These are phyloP conservation scores for Brasilioporus rufonigricans DNA, from an alignment of 768 basidiomycete genomes.

Conservation along the genomic window DNA sequence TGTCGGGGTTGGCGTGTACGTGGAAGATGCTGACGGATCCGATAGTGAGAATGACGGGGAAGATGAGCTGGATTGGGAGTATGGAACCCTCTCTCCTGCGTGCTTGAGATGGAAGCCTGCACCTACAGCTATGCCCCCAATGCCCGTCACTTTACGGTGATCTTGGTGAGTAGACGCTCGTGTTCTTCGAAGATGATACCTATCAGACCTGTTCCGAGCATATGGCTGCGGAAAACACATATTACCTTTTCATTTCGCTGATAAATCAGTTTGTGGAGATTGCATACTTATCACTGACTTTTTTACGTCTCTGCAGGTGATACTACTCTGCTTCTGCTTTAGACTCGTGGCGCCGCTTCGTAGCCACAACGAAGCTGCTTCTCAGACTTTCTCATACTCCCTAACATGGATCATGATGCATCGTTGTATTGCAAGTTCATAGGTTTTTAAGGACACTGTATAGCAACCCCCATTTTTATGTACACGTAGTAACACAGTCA, in stretches of 20 bases:
- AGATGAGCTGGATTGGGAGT: slow-evolving; percentile 55
- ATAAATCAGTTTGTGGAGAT: slow-evolving; percentile 4
- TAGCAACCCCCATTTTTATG: background rate
- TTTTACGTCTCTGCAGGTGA: slow-evolving; percentile 6
- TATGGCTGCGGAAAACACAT: slow-evolving; percentile 52
- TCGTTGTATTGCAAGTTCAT: slow-evolving; percentile 13
- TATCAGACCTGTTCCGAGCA: slow-evolving; percentile 80
- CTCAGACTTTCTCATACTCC: background rate
- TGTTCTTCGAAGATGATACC: slow-evolving; percentile 53
- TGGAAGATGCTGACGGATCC: slow-evolving; percentile 64
- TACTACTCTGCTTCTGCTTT: background rate
- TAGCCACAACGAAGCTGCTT: background rate
- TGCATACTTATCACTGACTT: slow-evolving; percentile 8
- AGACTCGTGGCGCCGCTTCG: background rate
- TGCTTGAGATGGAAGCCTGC: slow-evolving; percentile 48
- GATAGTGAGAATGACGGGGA: slow-evolving; percentile 28
- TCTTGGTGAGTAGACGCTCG: slow-evolving; percentile 21
- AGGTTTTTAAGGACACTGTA: background rate
- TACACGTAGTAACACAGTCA: slow-evolving; percentile 8
- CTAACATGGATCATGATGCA: slow-evolving; percentile 14
- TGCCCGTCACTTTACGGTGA: slow-evolving; percentile 27
- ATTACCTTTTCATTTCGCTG: slow-evolving; percentile 59
- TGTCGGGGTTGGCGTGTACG: slow-evolving; percentile 73
- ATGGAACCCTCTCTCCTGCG: slow-evolving; percentile 47
- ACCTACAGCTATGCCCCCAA: slow-evolving; percentile 59